Evolutionary conservation across 306 rosid species (phyloP), one percentile per base, ranked within the genome.

Genomic region (Quercus ilex): DNA sequence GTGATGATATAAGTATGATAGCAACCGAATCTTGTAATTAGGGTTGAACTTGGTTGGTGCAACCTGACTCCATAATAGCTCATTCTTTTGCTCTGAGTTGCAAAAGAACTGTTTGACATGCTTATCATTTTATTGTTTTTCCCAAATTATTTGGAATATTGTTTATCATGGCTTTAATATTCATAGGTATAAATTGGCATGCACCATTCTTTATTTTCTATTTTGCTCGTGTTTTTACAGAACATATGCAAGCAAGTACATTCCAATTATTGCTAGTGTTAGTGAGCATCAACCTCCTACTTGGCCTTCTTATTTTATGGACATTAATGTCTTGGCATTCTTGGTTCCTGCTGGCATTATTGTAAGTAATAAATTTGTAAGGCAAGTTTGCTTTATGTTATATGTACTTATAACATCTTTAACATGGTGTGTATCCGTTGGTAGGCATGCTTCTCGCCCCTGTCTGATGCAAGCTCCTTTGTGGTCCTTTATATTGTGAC

Each of bases 281-380:
- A 96, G 99, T 78, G 99, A 96, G 92, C 99, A 96, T 83, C 99
- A 96, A 82, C 99, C 99, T 0, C 99, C 99, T 71, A 96, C 99
- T 55, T 96, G 99, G 99, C 99, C 99, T 86, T 96, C 99, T 59
- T 96, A 96, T 91, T 96, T 96, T 78, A 96, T 96, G 99, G 99
- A 96, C 88, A 91, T 96, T 79, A 96, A 96, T 79, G 99, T 96
- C 77, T 82, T 96, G 89, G 99, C 99, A 76, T 96, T 96, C 86
- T 87, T 96, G 80, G 98, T 96, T 89, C 99, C 99, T 63, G 98
- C 99, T 78, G 99, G 99, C 78, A 91, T 96, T 70, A 83, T 96
- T 73, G 99, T 96, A 86, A 82, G 98, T 75, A 41, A 30, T 5
- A 0, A 51, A 51, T 75, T 25, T 65, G 64, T 5, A 60, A 71